These are phyloP conservation scores for Hypoxylon lienhwacheense DNA, from an alignment of 495 filamentous ascomycete species.

Conservation along the genomic window DNA sequence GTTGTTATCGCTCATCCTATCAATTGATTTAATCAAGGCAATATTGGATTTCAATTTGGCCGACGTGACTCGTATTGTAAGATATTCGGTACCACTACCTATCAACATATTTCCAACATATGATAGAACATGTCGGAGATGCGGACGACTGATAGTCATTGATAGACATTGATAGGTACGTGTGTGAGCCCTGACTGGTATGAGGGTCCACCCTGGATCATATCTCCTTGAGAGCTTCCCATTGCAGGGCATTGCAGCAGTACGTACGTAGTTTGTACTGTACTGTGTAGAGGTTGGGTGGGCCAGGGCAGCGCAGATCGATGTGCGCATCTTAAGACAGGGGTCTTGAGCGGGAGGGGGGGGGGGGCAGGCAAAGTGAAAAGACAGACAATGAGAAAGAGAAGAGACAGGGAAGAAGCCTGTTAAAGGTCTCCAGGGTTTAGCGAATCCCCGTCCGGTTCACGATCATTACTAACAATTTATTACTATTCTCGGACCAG, in stretches of 20 bases:
- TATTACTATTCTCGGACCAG: slow-evolving; percentile 22
- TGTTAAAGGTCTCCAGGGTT: slow-evolving; percentile 1
- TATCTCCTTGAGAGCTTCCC: slow-evolving; percentile 35
- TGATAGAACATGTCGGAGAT: slow-evolving; percentile 8
- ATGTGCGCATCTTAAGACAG: slow-evolving; percentile 30
- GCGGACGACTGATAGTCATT: background rate
- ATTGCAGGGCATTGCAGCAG: too few species aligned
- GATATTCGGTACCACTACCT: too few species aligned
- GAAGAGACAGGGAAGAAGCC: too few species aligned
- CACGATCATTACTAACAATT: slow-evolving; percentile 15
- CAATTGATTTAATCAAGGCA: too few species aligned
- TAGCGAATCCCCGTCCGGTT: background rate
- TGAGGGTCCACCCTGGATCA: slow-evolving; percentile 13
- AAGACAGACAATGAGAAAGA: too few species aligned
- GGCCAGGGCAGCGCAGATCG: slow-evolving; percentile 25
- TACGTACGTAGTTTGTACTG: background rate
- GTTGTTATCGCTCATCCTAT: too few species aligned
- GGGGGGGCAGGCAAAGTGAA: slow-evolving; percentile 6
- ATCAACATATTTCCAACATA: too few species aligned
- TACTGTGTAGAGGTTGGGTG: slow-evolving; percentile 3
- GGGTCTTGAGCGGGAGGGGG: slow-evolving; percentile 13
- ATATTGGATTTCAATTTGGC: too few species aligned
- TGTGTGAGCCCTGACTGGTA: slow-evolving; percentile 5
- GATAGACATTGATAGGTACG: slow-evolving; percentile 6
- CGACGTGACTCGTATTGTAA: too few species aligned